Conservation (phyloP, 352 stramenopile genomes). For the Phytophthora constricta region DNA sequence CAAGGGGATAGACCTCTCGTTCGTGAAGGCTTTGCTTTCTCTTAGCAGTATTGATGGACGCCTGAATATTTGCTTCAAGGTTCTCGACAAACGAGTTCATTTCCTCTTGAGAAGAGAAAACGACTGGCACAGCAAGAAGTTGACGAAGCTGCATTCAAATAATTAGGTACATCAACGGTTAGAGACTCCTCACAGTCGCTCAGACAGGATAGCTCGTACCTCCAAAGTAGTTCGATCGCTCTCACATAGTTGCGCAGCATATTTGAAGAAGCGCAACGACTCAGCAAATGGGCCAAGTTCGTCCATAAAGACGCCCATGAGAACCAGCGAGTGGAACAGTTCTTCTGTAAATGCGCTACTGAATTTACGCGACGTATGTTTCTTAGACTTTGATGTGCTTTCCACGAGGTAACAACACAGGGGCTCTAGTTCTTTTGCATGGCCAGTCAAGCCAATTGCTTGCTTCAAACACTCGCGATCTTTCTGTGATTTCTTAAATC, state of each 20-base stretch:
- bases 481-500: constrained; percentile 22
- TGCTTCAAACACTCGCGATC: constrained; percentile 33
- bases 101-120: constrained; percentile 38
- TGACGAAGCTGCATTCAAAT: constrained; percentile 26
- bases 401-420: constrained; percentile 11
- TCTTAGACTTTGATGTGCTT: background rate
- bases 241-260: constrained; percentile 42
- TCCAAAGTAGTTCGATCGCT: constrained; percentile 43
- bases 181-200: too few relatives aligned
- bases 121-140: constrained; percentile 34
- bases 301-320: constrained; percentile 74
- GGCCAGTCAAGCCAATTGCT: background rate
- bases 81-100: constrained; percentile 28
- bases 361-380: constrained; percentile 30
- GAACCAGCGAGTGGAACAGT: constrained; percentile 50
- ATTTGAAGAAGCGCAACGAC: constrained; percentile 53
- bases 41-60: constrained; percentile 2
- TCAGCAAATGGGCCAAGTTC: constrained; percentile 56
- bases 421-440: constrained; percentile 9
- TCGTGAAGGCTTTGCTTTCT: constrained; percentile 15
- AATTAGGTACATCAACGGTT: background rate
- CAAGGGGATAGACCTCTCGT: constrained; percentile 27
- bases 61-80: constrained; percentile 13
- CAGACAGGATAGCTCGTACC: constrained; percentile 30
- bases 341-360: constrained; percentile 53